Conservation (phyloP, 2,329 filamentous ascomycete genomes). For the Coniochaeta ligniaria region DNA sequence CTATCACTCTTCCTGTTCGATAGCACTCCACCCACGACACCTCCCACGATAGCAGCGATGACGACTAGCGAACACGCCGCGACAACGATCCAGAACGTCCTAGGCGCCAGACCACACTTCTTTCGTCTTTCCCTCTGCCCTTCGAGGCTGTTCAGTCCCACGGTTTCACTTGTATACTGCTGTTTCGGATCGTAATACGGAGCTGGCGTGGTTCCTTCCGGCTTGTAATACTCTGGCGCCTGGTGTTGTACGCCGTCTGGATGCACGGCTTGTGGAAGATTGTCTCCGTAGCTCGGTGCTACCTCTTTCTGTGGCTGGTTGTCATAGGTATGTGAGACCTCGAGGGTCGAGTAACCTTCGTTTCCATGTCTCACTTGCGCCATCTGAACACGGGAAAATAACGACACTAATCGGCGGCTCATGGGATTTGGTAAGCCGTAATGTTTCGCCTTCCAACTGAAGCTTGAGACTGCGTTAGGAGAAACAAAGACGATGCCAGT, state of each 20-base stretch:
- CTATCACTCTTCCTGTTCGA: not conserved
- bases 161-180: not conserved
- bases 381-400: not conserved
- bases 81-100: slow-evolving; percentile 1
- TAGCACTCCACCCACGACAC: not conserved
- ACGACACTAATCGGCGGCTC: too few species aligned
- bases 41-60: slow-evolving; percentile 3
- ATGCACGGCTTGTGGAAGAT: not conserved
- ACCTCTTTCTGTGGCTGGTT: not conserved
- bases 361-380: not conserved
- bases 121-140: not conserved
- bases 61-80: not conserved
- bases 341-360: not conserved
- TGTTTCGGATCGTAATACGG: not conserved
- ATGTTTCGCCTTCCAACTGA: too few species aligned
- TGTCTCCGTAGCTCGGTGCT: not conserved
- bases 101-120: not conserved
- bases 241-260: not conserved
- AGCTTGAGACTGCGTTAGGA: too few species aligned
- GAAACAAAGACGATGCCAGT: too few species aligned
- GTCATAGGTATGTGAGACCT: not conserved
- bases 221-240: not conserved
- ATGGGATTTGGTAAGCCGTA: not conserved
- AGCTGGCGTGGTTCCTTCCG: not conserved
- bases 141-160: not conserved